phyloP scores from a whole-genome alignment of 306 rosid genomes.

The Ochetophila trinervis region DNA sequence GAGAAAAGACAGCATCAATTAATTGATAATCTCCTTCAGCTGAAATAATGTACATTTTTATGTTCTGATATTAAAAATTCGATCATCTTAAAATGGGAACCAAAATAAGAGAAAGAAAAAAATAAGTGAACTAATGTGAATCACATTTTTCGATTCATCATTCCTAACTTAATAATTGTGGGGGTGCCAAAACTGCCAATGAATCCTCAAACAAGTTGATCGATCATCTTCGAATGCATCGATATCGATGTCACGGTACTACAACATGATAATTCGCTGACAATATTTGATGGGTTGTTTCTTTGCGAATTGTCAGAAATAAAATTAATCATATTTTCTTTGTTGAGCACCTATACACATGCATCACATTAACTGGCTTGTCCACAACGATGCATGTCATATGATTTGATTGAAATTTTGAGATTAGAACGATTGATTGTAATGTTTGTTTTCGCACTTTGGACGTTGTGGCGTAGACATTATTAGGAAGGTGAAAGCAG shows the following conservation, averaged over 20 bases:
- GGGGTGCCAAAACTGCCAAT: background rate
- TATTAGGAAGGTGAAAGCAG: no score
- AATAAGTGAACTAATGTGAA: slow-evolving; percentile 24
- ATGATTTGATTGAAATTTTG: no score
- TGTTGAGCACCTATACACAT: background rate
- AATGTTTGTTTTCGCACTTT: no score
- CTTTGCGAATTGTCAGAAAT: slow-evolving; percentile 18
- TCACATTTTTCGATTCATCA: slow-evolving; percentile 30
- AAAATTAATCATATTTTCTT: slow-evolving; percentile 13
- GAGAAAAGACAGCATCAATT: background rate
- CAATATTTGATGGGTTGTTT: slow-evolving; percentile 20
- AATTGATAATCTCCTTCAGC: slow-evolving; percentile 26
- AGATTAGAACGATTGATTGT: no score
- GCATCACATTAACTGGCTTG: slow-evolving; percentile 27
- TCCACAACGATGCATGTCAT: slow-evolving; percentile 6
- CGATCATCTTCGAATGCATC: slow-evolving; percentile 22
- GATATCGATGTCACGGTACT: background rate
- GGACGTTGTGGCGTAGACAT: no score
- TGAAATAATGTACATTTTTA: slow-evolving; percentile 1
- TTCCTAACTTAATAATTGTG: background rate
- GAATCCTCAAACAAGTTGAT: slow-evolving; percentile 16
- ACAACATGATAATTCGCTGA: slow-evolving; percentile 3
- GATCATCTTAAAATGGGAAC: slow-evolving; percentile 31
- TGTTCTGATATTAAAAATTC: slow-evolving; percentile 29
- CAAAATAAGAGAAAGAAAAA: no score